These are phyloP conservation scores for Podospora australis DNA, from an alignment of 495 filamentous ascomycete genomes.

Conservation along the genomic window DNA sequence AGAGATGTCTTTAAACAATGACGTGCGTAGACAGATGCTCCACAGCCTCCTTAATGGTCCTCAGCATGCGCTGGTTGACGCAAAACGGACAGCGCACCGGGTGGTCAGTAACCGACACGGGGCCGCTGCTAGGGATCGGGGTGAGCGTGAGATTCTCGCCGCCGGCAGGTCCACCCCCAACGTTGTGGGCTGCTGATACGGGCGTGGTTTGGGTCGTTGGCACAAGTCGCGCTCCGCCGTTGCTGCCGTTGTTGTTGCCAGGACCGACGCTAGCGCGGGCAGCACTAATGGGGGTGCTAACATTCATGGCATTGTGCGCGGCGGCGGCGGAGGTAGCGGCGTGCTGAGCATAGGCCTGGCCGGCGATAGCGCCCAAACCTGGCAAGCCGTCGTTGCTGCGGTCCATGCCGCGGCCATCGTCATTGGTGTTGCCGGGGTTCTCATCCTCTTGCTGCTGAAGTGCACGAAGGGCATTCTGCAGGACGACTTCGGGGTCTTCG, in stretches of 20 bases:
- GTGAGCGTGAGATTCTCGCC: conserved; percentile 41
- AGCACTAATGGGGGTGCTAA: conserved; percentile 11
- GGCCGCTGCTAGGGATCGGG: conserved; percentile 40
- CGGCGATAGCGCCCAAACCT: conserved; percentile 24
- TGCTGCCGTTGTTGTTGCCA: neutral
- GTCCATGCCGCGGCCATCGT: conserved; percentile 39
- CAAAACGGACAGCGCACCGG: conserved; percentile 52
- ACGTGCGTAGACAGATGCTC: conserved; percentile 55
- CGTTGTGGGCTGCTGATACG: too few relatives aligned
- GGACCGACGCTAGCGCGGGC: conserved; percentile 8
- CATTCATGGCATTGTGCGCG: conserved; percentile 13
- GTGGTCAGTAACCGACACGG: conserved; percentile 38
- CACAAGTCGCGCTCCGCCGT: too few relatives aligned
- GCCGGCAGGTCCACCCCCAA: neutral
- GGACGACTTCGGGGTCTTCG: conserved; percentile 45
- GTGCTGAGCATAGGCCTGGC: conserved; percentile 28
- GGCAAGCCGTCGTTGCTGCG: conserved; percentile 39
- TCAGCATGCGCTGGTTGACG: conserved; percentile 50
- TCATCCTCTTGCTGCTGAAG: conserved; percentile 45
- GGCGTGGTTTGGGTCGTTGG: too few relatives aligned
- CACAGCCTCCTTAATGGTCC: conserved; percentile 51
- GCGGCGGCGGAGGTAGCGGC: conserved; percentile 19
- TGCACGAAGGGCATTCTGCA: conserved; percentile 42
- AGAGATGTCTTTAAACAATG: conserved; percentile 40
- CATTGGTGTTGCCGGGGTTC: conserved; percentile 34